Evolutionary conservation across 139 green algal genomes (phyloP).

Genomic region (Coelastrella sp.): DNA sequence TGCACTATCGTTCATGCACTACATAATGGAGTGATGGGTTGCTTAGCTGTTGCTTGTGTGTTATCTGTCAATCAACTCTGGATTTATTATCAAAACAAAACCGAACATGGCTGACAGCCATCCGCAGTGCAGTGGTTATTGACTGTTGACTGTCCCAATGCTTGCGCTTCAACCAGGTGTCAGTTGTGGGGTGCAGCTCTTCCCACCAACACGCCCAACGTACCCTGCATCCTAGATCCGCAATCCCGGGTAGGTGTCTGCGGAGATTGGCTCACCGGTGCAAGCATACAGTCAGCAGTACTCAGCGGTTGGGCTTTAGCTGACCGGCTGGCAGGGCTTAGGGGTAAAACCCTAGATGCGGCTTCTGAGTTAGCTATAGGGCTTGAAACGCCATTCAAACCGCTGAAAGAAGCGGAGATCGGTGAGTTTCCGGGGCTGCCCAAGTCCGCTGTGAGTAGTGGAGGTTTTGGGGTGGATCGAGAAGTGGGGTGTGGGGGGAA

Average conservation of each 20-base stretch:
- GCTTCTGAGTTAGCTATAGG: slow-evolving; percentile 41
- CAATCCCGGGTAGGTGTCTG: slow-evolving; percentile 70
- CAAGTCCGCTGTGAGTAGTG: not conserved
- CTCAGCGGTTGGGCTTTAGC: slow-evolving; percentile 76
- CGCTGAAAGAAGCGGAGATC: slow-evolving; percentile 53
- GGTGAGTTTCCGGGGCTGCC: slow-evolving; percentile 55
- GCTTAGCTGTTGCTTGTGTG: too few relatives aligned
- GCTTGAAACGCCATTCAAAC: slow-evolving; percentile 44
- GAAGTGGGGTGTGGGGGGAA: not conserved
- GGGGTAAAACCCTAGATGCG: not conserved
- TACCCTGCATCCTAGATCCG: slow-evolving; percentile 78
- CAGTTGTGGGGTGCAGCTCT: slow-evolving; percentile 86
- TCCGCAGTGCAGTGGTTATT: too few relatives aligned
- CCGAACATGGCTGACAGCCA: too few relatives aligned
- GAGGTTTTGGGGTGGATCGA: not conserved
- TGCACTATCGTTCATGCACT: too few relatives aligned
- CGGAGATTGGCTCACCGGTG: slow-evolving; percentile 82
- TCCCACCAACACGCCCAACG: slow-evolving; percentile 73
- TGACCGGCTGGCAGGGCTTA: slow-evolving; percentile 55
- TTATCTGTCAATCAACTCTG: too few relatives aligned
- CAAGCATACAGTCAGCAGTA: slow-evolving; percentile 74
- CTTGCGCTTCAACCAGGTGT: not conserved
- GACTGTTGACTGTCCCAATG: too few relatives aligned
- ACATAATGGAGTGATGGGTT: too few relatives aligned
- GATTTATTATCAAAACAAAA: too few relatives aligned